A percentile compares a stretch with the other conserved stretches of the same genome.
Evolutionary conservation across 108 stramenopile genomes (phyloP).

Genomic region (Pseudonitzschia pungens): DNA sequence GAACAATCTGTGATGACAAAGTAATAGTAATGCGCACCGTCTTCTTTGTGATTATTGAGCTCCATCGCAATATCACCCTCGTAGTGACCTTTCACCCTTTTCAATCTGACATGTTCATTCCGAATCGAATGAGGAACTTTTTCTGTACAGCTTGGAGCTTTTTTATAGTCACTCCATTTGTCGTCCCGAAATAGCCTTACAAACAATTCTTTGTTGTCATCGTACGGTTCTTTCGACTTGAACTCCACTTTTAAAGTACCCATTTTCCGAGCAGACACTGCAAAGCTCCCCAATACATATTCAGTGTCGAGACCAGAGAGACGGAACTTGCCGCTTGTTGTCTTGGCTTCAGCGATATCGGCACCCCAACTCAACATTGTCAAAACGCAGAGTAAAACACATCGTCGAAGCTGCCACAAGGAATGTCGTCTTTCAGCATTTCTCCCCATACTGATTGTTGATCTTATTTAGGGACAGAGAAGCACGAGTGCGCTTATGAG

Average conservation of each 20-base stretch:
- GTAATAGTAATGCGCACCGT: slow-evolving; percentile 65
- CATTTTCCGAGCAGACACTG: slow-evolving; percentile 43
- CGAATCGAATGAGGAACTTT: slow-evolving; percentile 30
- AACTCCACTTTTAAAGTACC: slow-evolving; percentile 36
- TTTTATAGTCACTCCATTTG: slow-evolving; percentile 55
- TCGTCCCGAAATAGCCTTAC: slow-evolving; percentile 63
- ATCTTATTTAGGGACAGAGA: no score
- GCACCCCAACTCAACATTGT: background rate
- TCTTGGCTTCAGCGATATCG: slow-evolving; percentile 34
- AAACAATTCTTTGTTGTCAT: slow-evolving; percentile 45
- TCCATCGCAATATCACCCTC: slow-evolving; percentile 27
- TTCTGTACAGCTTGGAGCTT: slow-evolving; percentile 58
- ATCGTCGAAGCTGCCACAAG: background rate
- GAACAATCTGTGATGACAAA: slow-evolving; percentile 76
- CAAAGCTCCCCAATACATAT: slow-evolving; percentile 68
- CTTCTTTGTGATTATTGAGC: slow-evolving; percentile 33
- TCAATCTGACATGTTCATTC: slow-evolving; percentile 19
- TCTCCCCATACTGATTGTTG: no score
- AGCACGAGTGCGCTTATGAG: no score
- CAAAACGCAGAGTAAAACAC: background rate
- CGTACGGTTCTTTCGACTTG: slow-evolving; percentile 50
- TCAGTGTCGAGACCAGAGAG: slow-evolving; percentile 67
- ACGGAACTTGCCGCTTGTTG: slow-evolving; percentile 49
- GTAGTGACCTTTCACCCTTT: slow-evolving; percentile 36
- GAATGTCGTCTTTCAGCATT: background rate